Evolutionary conservation across 768 basidiomycete genomes (phyloP).

Genomic region (Russula olivacea): DNA sequence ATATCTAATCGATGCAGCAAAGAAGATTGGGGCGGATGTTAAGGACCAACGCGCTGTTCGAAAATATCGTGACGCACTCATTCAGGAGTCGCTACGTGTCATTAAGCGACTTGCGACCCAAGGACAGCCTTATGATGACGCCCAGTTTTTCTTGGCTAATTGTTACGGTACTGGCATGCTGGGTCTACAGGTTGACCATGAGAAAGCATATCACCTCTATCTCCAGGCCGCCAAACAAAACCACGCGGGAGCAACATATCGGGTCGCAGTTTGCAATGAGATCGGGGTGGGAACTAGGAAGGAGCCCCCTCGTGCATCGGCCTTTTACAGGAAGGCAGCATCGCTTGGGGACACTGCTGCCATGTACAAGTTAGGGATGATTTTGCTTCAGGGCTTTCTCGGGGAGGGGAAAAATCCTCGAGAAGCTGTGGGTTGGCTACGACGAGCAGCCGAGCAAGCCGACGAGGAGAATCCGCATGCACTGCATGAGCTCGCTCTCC

Average conservation of each 20-base stretch:
- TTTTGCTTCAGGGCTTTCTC: conserved; percentile 78
- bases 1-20: conserved; percentile 97
- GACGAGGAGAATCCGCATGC: conserved; percentile 99
- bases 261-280: conserved; percentile 98
- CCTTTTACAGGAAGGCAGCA: conserved; percentile 95
- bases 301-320: conserved; percentile 82
- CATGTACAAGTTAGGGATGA: conserved; percentile 99
- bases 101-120: conserved; percentile 90
- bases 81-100: conserved; percentile 86
- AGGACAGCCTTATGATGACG: conserved; percentile 88
- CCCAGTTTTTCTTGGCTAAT: conserved; percentile 97
- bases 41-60: conserved; percentile 79
- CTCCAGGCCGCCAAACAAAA: conserved; percentile 97
- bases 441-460: conserved; percentile 92
- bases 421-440: conserved; percentile 92
- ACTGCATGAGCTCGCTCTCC: conserved; percentile 85
- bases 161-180: conserved; percentile 94
- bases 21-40: conserved; percentile 70
- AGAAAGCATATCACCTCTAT: conserved; percentile 95
- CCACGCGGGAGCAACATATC: conserved; percentile 89
- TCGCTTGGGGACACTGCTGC: conserved; percentile 95
- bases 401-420: conserved; percentile 80
- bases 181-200: conserved; percentile 95
- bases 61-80: conserved; percentile 84
- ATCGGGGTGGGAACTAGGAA: conserved; percentile 92